These are phyloP conservation scores for Penicillium sumatraense DNA, from an alignment of 2,329 filamentous ascomycete genomes.

Conservation along the genomic window DNA sequence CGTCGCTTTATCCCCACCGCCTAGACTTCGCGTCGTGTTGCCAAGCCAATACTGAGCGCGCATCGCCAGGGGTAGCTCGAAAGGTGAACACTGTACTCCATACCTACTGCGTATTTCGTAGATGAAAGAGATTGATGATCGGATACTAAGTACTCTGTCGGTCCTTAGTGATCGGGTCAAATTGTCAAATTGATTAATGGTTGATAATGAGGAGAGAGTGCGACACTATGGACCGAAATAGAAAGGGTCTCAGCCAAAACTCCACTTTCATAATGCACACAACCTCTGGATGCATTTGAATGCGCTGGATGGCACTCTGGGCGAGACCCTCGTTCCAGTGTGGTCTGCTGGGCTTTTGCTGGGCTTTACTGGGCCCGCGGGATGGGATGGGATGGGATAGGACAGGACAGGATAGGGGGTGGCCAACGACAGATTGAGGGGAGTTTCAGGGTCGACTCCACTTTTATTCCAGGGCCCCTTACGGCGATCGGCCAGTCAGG, in stretches of 20 bases:
- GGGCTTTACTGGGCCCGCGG: too few relatives aligned
- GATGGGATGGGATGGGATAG: too few relatives aligned
- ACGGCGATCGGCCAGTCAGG: background rate
- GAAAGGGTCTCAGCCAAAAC: background rate
- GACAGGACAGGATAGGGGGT: background rate
- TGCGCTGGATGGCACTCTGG: background rate
- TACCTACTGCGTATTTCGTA: background rate
- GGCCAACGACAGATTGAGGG: background rate
- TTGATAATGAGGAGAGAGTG: background rate
- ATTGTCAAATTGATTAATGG: background rate
- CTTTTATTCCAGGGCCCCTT: background rate
- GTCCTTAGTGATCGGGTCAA: too few relatives aligned
- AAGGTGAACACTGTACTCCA: background rate
- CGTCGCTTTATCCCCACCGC: background rate
- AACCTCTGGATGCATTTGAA: background rate
- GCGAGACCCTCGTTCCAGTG: background rate
- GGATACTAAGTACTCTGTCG: too few relatives aligned
- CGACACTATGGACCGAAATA: background rate
- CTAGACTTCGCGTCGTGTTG: conserved; percentile 3
- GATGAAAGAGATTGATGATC: background rate
- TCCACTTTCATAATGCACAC: background rate
- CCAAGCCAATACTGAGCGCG: background rate
- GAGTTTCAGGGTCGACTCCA: conserved; percentile 1
- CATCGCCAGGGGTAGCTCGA: background rate
- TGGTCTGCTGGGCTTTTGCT: background rate